Conservation (phyloP, 768 basidiomycete genomes). For the Boletus pseudo-olivaceus region DNA sequence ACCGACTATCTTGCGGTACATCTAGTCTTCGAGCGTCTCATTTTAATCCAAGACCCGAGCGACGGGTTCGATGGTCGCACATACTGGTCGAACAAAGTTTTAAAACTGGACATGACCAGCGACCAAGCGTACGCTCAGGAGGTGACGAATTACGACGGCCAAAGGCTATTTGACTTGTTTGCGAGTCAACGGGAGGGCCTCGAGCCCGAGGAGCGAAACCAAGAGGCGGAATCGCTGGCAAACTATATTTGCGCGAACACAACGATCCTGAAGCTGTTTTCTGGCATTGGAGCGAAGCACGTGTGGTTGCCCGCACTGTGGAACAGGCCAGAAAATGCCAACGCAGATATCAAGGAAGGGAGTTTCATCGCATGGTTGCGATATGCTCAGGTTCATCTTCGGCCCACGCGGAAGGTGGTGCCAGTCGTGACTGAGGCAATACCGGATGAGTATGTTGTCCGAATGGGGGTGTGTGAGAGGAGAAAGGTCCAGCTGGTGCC, state of each 20-base stretch:
- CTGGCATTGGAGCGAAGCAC: neutral
- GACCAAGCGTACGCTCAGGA: slow-evolving; percentile 1
- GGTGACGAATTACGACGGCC: neutral
- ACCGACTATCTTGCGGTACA: slow-evolving; percentile 1
- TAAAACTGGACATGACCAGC: neutral
- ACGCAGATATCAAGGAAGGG: slow-evolving; percentile 2
- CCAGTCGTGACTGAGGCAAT: slow-evolving; percentile 3
- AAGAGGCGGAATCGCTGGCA: neutral
- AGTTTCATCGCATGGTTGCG: slow-evolving; percentile 1
- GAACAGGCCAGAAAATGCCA: neutral
- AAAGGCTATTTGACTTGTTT: slow-evolving; percentile 3
- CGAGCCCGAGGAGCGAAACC: neutral
- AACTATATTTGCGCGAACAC: neutral
- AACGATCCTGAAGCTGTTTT: slow-evolving; percentile 1
- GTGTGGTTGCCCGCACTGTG: slow-evolving; percentile 1
- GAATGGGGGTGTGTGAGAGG: neutral
- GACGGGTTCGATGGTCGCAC: slow-evolving; percentile 1
- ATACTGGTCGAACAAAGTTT: slow-evolving; percentile 1
- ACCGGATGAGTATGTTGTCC: neutral
- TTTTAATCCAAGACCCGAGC: neutral
- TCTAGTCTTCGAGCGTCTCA: neutral
- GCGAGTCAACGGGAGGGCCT: slow-evolving; percentile 2
- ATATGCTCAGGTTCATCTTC: neutral
- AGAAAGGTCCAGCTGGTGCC: neutral
- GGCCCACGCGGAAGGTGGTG: neutral